Evolutionary conservation across 495 filamentous ascomycete genomes (phyloP), one percentile per base, ranked within the genome.

Genomic region (Penicillium herquei): DNA sequence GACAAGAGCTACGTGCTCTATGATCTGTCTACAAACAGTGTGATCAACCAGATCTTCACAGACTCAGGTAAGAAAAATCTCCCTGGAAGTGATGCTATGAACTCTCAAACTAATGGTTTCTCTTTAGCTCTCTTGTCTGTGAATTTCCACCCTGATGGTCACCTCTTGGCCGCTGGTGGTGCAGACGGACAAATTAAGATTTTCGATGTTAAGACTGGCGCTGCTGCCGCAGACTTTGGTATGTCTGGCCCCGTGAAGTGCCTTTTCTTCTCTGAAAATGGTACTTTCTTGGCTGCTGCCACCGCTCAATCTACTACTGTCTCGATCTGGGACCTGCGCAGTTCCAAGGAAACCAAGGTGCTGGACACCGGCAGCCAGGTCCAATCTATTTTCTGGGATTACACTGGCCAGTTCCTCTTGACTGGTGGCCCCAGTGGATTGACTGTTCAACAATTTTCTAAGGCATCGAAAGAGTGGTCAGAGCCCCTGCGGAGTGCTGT

Each of bases 1-100:
- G 94, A 98, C 69, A 97, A 96, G 80, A 94, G 89, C 73, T 94
- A 91, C 64, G 84, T 94, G 3, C 83, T 97, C 60, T 96, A 97
- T 67, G 92, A 98, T 67, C 69, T 96, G 54, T 70, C 80, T 31
- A 81, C 77, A 8, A 75, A 82, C 57, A 80, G 84, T 55, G 78
- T 82, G 35, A 82, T 91, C 13, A 85, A 83, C 26, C 91, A 92
- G 57, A 82, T 92, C 39, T 94, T 87, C 64, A 90, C 85, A 21
- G 87, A 95, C 67, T 80, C 87, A 56, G 81, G 92, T 96, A 86
- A 69, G 90, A 75, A 51, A 51, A 39, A 9, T 41, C 16, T 57
- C 30, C 16, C 39, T 34, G 8, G n/a, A 26, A 32, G 3, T n/a
- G 11, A 14, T 31, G 30, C 18, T 42, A 47, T 10, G 17, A n/a